Evolutionary conservation across 176 grass and related monocot species (phyloP).

Genomic region (Hordeum vulgare): MorexV3_pseudomolecules_assembly NC_058523.1:477210919-477211418

Average conservation of each 20-base stretch:
- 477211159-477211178: no score
- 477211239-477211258: no score
- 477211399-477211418: background rate
- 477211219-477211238: no score
- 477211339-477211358: background rate
- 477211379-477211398: background rate
- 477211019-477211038: background rate
- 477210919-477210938: no score
- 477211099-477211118: background rate
- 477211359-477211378: background rate
- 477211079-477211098: background rate
- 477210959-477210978: background rate
- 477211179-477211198: no score
- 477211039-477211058: background rate
- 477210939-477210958: no score
- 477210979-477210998: background rate
- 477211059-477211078: background rate
- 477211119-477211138: no score
- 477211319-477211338: background rate
- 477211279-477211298: no score
- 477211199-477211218: no score
- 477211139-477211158: no score
- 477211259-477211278: no score
- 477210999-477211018: background rate
- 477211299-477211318: no score